Evolutionary conservation across 1,139 yeast genomes (phyloP), one percentile per base, ranked within the genome.

Genomic region (Fermentozyma sake): DNA sequence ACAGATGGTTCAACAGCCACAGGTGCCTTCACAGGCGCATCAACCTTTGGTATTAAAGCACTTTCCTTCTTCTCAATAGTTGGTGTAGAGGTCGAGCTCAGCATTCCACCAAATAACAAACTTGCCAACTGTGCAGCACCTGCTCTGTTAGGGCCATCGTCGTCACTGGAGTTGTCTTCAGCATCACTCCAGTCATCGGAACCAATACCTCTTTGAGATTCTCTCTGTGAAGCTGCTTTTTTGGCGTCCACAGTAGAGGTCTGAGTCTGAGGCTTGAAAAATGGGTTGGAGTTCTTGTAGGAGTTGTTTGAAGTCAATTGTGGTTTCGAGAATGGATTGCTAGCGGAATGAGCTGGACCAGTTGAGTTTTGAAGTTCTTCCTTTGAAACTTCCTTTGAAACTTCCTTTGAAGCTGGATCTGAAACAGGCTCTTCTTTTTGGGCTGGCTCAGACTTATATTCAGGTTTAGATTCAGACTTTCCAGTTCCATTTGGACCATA

Each of bases 51-150:
- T n/a, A 18, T 14, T 10, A 22, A 22, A 11, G 6, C 21, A 22
- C 24, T 23, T 13, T 34, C 37, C 9, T 24, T 27, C 29, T 34
- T 29, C 14, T 29, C 34, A 23, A 29, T 12, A 25, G 50, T 39
- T 6, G 42, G 33, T 30, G 55, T 50, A 13, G 47, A 39, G 7
- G 58, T 52, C 3, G 73, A 67, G n/a, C n/a, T n/a, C n/a, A n/a
- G n/a, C 80, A 76, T 74, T 3, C 80, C 75, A 2, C 83, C 80
- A 47, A 77, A 75, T 26, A 75, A 58, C 44, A 76, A 56, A 37
- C 76, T 74, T 2, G 85, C 84, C 34, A 78, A 62, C 32, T 73
- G 70, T 3, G 80, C 76, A 9, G 84, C 80, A 22, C 79, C 78
- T 1, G 72, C 67, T 26, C 72, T 61, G 32, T 68, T 64, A 3